Conservation (phyloP, 441 rosid species). For the Adansonia rubrostipa region DNA sequence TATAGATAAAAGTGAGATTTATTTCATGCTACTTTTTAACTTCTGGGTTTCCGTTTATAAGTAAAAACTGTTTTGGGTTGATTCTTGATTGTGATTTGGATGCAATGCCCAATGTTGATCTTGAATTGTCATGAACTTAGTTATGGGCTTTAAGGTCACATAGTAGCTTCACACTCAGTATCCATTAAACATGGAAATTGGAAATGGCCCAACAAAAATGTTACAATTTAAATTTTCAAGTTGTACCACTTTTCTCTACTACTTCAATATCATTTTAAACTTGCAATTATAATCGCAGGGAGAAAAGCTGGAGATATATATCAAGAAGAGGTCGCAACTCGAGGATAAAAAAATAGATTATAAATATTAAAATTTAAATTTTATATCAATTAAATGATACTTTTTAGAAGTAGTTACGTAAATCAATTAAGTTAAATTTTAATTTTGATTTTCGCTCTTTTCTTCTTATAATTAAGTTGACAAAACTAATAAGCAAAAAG, state of each 20-base stretch:
- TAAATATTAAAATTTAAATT: no score
- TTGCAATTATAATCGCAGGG: neutral
- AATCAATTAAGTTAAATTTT: no score
- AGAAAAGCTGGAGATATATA: neutral
- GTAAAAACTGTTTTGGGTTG: neutral
- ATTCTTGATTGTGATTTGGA: neutral
- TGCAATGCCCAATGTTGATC: neutral
- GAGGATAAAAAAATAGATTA: no score
- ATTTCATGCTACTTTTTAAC: no score
- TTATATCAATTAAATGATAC: no score
- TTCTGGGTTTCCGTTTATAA: neutral
- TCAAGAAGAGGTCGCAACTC: neutral
- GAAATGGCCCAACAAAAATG: neutral
- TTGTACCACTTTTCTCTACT: neutral
- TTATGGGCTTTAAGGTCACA: neutral
- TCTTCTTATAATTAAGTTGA: no score
- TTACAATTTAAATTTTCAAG: neutral
- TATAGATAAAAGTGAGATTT: no score
- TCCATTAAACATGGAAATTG: neutral
- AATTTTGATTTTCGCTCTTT: no score
- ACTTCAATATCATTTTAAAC: neutral
- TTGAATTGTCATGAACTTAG: neutral
- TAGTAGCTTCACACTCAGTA: neutral
- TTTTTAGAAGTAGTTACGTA: no score
- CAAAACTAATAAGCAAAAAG: no score